These are phyloP conservation scores for Nicotiana obtusifolia DNA, from an alignment of 257 asterid genomes.

Conservation along the genomic window DNA sequence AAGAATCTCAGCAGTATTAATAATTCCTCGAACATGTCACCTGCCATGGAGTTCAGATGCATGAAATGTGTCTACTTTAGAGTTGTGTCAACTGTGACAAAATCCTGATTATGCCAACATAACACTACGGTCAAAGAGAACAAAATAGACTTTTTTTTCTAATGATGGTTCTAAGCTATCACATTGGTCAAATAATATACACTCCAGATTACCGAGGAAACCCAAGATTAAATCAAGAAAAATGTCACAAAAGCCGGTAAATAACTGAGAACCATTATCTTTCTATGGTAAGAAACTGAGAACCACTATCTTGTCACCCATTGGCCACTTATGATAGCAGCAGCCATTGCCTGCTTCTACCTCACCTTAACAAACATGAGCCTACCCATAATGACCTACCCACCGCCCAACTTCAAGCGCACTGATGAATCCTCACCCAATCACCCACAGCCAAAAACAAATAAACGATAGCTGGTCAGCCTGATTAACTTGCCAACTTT, in stretches of 20 bases:
- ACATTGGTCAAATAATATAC: not conserved
- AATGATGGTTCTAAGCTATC: not conserved
- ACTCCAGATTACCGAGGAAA: not conserved
- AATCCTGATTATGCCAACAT: not conserved
- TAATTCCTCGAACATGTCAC: not conserved
- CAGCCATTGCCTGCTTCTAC: not conserved
- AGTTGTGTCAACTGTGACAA: not conserved
- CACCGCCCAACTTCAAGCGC: not conserved
- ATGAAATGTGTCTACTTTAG: not conserved
- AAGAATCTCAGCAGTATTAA: not conserved
- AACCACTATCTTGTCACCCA: not conserved
- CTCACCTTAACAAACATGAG: not conserved
- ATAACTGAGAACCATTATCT: conserved; percentile 1
- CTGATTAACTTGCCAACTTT: not conserved
- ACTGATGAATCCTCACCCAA: not conserved
- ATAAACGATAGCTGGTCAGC: not conserved
- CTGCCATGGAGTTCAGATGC: not conserved
- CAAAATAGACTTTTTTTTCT: not conserved
- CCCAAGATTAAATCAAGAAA: not conserved
- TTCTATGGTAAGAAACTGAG: not conserved
- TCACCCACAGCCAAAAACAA: not conserved
- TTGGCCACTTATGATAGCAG: not conserved
- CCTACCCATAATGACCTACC: not conserved
- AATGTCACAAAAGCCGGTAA: not conserved
- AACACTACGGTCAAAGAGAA: not conserved